Evolutionary conservation across 306 rosid species (phyloP).

Genomic region (Trifolium dubium): DNA sequence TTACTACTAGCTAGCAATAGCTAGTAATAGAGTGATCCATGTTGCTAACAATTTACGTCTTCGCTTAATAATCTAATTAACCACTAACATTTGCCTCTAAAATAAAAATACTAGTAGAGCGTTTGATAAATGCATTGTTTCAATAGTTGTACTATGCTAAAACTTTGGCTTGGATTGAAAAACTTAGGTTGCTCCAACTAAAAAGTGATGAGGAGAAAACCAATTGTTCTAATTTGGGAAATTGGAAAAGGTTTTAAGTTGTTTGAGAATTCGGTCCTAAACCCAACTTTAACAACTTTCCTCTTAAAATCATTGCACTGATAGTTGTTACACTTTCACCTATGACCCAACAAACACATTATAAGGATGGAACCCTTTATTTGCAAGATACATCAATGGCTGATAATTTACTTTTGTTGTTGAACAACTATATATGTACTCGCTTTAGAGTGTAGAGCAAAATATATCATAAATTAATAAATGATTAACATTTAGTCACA

Average conservation of each 20-base stretch:
- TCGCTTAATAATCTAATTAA: no score
- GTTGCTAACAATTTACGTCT: no score
- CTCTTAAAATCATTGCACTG: conserved; percentile 19
- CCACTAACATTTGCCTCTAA: not conserved
- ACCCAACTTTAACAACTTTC: conserved; percentile 36
- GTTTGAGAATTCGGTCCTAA: conserved; percentile 16
- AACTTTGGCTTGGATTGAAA: not conserved
- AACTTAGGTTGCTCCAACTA: conserved; percentile 4
- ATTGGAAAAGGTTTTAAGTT: conserved; percentile 7
- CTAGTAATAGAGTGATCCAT: no score
- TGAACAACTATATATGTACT: not conserved
- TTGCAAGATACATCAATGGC: not conserved
- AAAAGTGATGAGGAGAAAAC: conserved; percentile 3
- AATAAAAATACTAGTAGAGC: not conserved
- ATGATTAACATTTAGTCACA: no score
- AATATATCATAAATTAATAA: not conserved
- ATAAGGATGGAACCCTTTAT: conserved; percentile 37
- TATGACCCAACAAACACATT: conserved; percentile 46
- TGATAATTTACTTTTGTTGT: not conserved
- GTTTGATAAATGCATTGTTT: not conserved
- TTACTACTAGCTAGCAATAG: no score
- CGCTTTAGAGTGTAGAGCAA: not conserved
- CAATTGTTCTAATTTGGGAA: conserved; percentile 16
- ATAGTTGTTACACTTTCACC: conserved; percentile 52
- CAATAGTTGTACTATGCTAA: not conserved